Conservation (phyloP, 768 basidiomycete species). For the Rhizopogon roseolus region DNA sequence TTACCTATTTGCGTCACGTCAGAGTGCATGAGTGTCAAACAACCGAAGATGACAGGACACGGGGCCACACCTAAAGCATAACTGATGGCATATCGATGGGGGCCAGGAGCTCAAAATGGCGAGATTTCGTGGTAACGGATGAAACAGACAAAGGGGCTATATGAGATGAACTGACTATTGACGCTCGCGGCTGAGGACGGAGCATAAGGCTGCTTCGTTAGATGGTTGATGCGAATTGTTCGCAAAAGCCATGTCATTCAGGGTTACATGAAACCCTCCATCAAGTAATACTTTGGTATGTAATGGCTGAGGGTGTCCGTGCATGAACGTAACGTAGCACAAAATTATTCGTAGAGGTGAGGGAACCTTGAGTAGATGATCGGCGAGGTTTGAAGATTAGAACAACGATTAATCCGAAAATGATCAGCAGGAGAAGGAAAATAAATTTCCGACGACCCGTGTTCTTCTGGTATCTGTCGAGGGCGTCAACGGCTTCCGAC, state of each 20-base stretch:
- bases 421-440: constrained; percentile 84
- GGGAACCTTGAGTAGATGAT: constrained; percentile 21
- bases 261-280: background rate
- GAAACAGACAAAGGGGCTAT: background rate
- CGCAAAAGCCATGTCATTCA: background rate
- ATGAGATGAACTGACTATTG: background rate
- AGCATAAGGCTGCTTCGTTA: background rate
- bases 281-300: background rate
- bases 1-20: background rate
- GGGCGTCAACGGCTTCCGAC: background rate
- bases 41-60: background rate
- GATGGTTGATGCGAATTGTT: background rate
- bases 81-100: constrained; percentile 1
- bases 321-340: constrained; percentile 26
- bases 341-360: constrained; percentile 19
- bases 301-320: constrained; percentile 19
- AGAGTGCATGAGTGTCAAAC: background rate
- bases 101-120: background rate
- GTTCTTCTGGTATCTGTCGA: constrained; percentile 82
- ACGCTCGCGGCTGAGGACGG: background rate
- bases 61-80: background rate
- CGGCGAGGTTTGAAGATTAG: constrained; percentile 90
- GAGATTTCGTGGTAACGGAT: background rate
- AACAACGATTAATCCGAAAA: constrained; percentile 81
- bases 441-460: constrained; percentile 93